These are phyloP conservation scores for Phytophthora syringae DNA, from an alignment of 352 stramenopile species.

Conservation along the genomic window DNA sequence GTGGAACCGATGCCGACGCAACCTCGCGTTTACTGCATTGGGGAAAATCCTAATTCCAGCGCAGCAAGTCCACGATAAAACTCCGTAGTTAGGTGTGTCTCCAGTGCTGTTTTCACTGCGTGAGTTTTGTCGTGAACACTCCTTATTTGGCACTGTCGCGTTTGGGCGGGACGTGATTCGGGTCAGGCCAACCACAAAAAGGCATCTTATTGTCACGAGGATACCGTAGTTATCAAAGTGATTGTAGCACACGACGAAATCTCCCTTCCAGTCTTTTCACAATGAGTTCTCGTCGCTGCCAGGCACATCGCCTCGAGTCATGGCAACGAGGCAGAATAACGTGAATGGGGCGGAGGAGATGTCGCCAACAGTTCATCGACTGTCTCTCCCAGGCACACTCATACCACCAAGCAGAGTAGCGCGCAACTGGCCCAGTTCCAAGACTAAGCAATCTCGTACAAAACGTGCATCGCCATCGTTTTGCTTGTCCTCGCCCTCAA, in stretches of 20 bases:
- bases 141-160: too few species aligned
- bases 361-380: not conserved
- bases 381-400: conserved; percentile 11
- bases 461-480: conserved; percentile 21
- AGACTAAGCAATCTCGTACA: conserved; percentile 32
- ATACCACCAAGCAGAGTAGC: not conserved
- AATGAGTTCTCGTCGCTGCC: not conserved
- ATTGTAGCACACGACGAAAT: not conserved
- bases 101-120: too few species aligned
- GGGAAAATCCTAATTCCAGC: not conserved
- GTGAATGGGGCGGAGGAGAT: not conserved
- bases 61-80: not conserved
- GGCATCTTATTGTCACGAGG: too few species aligned
- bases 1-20: not conserved
- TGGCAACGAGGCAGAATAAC: not conserved
- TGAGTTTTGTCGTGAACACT: too few species aligned
- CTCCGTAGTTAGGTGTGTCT: too few species aligned
- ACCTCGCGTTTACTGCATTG: not conserved
- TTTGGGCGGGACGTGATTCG: too few species aligned
- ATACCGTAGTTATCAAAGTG: too few species aligned
- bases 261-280: not conserved
- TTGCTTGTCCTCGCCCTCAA: conserved; percentile 34
- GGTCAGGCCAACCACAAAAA: too few species aligned
- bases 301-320: not conserved
- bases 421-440: conserved; percentile 4